Conservation (phyloP, 345 rosid genomes). For the Erysimum cheiranthoides region DNA sequence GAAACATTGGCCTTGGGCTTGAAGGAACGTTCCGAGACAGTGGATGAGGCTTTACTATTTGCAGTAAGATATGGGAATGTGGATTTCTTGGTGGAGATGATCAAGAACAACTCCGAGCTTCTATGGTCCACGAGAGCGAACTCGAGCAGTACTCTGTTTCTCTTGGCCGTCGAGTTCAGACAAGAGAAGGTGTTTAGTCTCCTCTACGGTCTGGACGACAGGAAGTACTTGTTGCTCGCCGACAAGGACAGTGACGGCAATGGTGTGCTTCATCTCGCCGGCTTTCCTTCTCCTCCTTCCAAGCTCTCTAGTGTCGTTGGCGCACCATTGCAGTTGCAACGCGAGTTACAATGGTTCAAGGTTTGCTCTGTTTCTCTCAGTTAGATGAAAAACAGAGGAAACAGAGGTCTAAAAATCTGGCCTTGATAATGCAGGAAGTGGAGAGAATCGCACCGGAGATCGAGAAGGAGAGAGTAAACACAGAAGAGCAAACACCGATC, state of each 20-base stretch:
- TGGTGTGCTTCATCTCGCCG: slow-evolving; percentile 46
- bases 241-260: slow-evolving; percentile 33
- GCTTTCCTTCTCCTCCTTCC: slow-evolving; percentile 28
- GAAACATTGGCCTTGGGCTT: slow-evolving; percentile 33
- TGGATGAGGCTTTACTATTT: slow-evolving; percentile 42
- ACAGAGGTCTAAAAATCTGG: background rate
- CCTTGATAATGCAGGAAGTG: slow-evolving; percentile 33
- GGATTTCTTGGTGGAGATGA: slow-evolving; percentile 40
- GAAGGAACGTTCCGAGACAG: slow-evolving; percentile 35
- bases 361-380: slow-evolving; percentile 26
- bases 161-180: slow-evolving; percentile 42
- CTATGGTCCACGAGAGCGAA: slow-evolving; percentile 38
- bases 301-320: slow-evolving; percentile 34
- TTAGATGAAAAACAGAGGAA: background rate
- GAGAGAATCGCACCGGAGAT: slow-evolving; percentile 38
- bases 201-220: slow-evolving; percentile 34
- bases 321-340: slow-evolving; percentile 45
- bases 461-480: slow-evolving; percentile 32
- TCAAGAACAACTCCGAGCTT: slow-evolving; percentile 43
- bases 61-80: slow-evolving; percentile 43
- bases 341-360: slow-evolving; percentile 50
- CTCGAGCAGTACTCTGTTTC: slow-evolving; percentile 42
- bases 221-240: slow-evolving; percentile 32
- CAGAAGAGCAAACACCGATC: slow-evolving; percentile 42
- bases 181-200: slow-evolving; percentile 48